phyloP scores from a whole-genome alignment of 257 asterid species.

The Datura wrightii region DNA sequence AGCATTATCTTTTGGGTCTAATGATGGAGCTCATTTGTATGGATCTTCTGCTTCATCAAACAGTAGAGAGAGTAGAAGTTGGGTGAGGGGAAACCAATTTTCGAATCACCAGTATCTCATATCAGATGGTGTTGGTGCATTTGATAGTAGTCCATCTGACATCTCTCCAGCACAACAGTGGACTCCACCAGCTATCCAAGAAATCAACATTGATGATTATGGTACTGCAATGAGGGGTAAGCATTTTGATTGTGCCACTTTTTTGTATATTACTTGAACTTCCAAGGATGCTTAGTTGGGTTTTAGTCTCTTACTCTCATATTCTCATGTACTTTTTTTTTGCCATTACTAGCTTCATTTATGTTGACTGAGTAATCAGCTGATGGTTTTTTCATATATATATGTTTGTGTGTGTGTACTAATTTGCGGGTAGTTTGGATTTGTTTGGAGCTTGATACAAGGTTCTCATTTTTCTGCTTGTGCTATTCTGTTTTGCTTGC shows the following conservation, averaged over 20 bases:
- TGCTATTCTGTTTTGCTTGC: background rate
- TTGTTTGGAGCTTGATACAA: background rate
- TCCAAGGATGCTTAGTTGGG: slow-evolving; percentile 8
- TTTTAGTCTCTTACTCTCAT: background rate
- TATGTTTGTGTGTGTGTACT: background rate
- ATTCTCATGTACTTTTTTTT: background rate
- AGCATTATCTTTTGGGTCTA: slow-evolving; percentile 75
- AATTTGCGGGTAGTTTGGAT: background rate
- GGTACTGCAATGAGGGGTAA: slow-evolving; percentile 77
- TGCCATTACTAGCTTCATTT: background rate
- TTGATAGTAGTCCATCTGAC: slow-evolving; percentile 87
- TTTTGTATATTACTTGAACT: background rate
- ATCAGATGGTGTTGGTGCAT: slow-evolving; percentile 74
- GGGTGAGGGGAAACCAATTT: slow-evolving; percentile 77
- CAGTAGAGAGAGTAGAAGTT: slow-evolving; percentile 92
- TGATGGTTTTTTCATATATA: background rate
- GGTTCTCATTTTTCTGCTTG: background rate
- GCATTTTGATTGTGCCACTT: background rate
- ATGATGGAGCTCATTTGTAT: slow-evolving; percentile 74
- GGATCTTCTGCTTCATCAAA: slow-evolving; percentile 91
- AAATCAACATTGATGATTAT: slow-evolving; percentile 73
- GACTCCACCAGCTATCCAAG: slow-evolving; percentile 91
- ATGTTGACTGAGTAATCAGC: background rate
- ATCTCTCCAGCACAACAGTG: slow-evolving; percentile 82
- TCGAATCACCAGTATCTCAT: slow-evolving; percentile 64